These are phyloP conservation scores for Sequoia sempervirens DNA, from an alignment of 75 land plant genomes.

Conservation along the genomic window DNA sequence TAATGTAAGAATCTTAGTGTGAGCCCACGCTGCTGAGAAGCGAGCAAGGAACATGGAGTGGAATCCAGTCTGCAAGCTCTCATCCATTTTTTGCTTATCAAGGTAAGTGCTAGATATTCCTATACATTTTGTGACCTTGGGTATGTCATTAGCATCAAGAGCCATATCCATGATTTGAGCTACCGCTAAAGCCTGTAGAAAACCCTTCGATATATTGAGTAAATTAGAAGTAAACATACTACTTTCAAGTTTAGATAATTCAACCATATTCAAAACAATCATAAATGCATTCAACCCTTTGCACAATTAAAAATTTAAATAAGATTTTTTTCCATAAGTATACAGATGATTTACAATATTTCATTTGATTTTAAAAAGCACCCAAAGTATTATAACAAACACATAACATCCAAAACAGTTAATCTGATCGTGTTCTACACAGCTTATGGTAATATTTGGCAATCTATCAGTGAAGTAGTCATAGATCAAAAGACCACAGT, in stretches of 20 bases:
- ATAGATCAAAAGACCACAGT: neutral
- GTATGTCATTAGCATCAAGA: constrained; percentile 53
- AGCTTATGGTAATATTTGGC: neutral
- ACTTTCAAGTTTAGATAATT: neutral
- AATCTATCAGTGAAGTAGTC: neutral
- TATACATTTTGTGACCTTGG: constrained; percentile 45
- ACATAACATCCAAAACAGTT: neutral
- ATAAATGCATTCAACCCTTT: neutral
- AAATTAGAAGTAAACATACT: neutral
- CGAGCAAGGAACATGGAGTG: constrained; percentile 34
- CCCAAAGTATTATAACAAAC: neutral
- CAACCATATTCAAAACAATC: constrained; percentile 3
- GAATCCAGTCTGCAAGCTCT: constrained; percentile 12
- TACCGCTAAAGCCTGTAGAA: constrained; percentile 75
- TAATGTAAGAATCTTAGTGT: constrained; percentile 67
- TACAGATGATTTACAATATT: neutral
- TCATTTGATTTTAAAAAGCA: neutral
- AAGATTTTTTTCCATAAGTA: neutral
- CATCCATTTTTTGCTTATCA: neutral
- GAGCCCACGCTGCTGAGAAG: constrained; percentile 75
- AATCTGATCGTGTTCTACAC: neutral
- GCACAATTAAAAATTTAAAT: neutral
- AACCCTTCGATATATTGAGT: neutral
- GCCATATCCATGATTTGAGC: constrained; percentile 88
- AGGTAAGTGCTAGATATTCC: constrained; percentile 39